Conservation (phyloP, 495 filamentous ascomycete genomes). For the Xylaria longipes region DNA sequence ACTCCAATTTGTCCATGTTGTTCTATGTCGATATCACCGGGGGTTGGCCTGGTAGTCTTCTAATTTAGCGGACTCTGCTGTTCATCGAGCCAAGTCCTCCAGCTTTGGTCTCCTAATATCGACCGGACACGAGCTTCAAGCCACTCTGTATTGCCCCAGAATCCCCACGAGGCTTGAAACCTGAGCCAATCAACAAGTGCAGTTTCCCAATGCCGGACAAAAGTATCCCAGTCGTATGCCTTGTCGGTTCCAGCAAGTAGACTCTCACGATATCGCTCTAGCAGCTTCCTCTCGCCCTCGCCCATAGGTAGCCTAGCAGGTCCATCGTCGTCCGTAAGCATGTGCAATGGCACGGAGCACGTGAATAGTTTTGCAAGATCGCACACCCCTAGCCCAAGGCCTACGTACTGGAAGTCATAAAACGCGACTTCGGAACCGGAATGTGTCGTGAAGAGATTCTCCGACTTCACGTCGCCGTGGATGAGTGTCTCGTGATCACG, state of each 20-base stretch:
- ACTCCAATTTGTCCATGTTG: neutral
- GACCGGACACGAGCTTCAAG: slow-evolving; percentile 44
- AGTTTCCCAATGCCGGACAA: slow-evolving; percentile 52
- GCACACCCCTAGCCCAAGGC: slow-evolving; percentile 51
- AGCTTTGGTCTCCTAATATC: slow-evolving; percentile 33
- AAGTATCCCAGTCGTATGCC: slow-evolving; percentile 46
- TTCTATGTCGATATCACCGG: neutral
- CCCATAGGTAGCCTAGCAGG: slow-evolving; percentile 35
- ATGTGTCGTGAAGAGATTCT: slow-evolving; percentile 46
- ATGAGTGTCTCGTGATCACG: slow-evolving; percentile 46
- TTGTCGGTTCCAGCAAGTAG: slow-evolving; percentile 30
- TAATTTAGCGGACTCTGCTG: slow-evolving; percentile 12
- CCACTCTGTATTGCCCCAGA: slow-evolving; percentile 56
- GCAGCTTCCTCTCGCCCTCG: slow-evolving; percentile 41
- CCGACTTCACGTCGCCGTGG: slow-evolving; percentile 56
- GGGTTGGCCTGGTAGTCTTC: neutral
- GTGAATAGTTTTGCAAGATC: slow-evolving; percentile 56
- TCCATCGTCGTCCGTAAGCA: slow-evolving; percentile 34
- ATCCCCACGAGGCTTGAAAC: slow-evolving; percentile 57
- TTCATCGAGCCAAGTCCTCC: slow-evolving; percentile 18
- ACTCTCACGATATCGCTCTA: slow-evolving; percentile 43
- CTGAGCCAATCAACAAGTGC: slow-evolving; percentile 56
- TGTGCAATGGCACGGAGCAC: slow-evolving; percentile 38
- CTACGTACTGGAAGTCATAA: slow-evolving; percentile 58
- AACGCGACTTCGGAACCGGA: slow-evolving; percentile 46